These are phyloP conservation scores for Cucurbitaria berberidis DNA, from an alignment of 2,329 filamentous ascomycete species.

Conservation along the genomic window DNA sequence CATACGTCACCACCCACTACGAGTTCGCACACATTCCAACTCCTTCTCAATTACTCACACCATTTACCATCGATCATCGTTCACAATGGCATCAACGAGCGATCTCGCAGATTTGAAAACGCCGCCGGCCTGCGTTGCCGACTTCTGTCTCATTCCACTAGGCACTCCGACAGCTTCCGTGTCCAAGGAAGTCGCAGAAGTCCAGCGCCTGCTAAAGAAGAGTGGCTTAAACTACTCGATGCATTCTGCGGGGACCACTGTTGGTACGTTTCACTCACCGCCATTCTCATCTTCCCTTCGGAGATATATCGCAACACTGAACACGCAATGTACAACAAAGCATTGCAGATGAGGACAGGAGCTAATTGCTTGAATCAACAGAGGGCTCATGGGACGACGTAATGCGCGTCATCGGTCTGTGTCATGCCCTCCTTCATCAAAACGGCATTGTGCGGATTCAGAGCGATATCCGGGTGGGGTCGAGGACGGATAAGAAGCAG, in stretches of 20 bases:
- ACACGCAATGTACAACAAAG: too few relatives aligned
- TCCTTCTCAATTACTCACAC: too few relatives aligned
- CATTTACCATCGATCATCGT: not conserved
- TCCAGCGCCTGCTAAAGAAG: conserved; percentile 81
- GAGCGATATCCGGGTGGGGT: conserved; percentile 84
- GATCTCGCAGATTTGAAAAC: conserved; percentile 54
- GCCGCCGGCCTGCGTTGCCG: conserved; percentile 78
- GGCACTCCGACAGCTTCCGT: conserved; percentile 58
- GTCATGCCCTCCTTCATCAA: conserved; percentile 48
- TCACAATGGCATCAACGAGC: conserved; percentile 26
- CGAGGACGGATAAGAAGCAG: conserved; percentile 86
- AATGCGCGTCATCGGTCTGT: conserved; percentile 62
- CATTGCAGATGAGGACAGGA: not conserved
- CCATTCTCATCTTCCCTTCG: too few relatives aligned
- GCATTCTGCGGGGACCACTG: conserved; percentile 92
- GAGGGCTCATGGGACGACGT: conserved; percentile 92
- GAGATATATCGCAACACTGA: too few relatives aligned
- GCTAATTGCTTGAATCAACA: conserved; percentile 47
- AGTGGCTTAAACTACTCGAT: conserved; percentile 84
- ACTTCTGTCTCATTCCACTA: conserved; percentile 91
- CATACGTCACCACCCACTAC: too few relatives aligned
- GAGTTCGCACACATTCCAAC: too few relatives aligned
- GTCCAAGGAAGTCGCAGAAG: conserved; percentile 78
- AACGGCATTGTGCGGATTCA: conserved; percentile 69
- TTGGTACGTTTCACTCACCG: conserved; percentile 66